Evolutionary conservation across 2,329 filamentous ascomycete genomes (phyloP), one percentile per base, ranked within the genome.

Genomic region (Arthrocladium fulminans): DNA sequence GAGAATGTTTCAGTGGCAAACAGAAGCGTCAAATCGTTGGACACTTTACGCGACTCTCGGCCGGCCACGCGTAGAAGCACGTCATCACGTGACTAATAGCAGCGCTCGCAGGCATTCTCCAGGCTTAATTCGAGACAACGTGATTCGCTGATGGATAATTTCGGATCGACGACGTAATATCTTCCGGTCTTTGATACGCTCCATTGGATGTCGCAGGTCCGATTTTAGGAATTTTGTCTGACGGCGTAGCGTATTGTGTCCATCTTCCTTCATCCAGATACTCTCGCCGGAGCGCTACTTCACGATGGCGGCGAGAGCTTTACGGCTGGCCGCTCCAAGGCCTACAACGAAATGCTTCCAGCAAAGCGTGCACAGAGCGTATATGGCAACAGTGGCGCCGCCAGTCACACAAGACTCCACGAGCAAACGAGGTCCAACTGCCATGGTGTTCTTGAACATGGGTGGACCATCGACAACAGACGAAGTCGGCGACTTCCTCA

Each of bases 381-480:
- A 61, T 3, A 67, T 72, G 57, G 83, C 83, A 24, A 84, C 80
- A 12, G 72, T 75, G 15, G 80, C 79, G 3, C 84, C 86, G 9
- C 86, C 87, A 6, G 87, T 92, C 19, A 89, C 86, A 0, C 87
- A 94, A 65, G 76, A 88, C 75, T 74, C 77, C 5, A 78, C 78
- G 1, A 79, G 76, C 42, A 74, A 77, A 2, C 77, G 86, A 62
- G 90, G 90, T 0, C 88, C 89, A 6, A 98, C 92, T 3, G 92
- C 92, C 37, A 97, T 98, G 81, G 92, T 98, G 12, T 96, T 98
- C 63, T 80, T 98, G 71, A 98, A 98, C 69, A 98, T 98, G 92
- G 92, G 92, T 51, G 92, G 92, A 0, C 92, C 92, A 2, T 86
- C 87, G 1, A 95, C 86, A 3, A 85, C 84, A 3, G 79, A 83